Conservation (phyloP, 73 alveolate genomes). For the Effrenium voratum region DNA sequence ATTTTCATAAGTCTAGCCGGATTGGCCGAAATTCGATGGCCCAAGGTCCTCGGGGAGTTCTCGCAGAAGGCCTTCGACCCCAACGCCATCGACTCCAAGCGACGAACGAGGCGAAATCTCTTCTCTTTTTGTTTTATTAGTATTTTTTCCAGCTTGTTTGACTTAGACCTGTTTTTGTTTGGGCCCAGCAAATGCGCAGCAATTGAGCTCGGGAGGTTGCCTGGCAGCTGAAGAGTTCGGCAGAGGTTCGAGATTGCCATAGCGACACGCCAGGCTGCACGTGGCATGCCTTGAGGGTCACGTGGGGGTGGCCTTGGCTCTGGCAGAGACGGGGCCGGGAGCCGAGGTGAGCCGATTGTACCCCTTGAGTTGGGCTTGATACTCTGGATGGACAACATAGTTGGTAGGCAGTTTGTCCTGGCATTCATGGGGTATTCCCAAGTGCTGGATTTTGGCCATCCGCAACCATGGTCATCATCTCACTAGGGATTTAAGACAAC, state of each 20-base stretch:
- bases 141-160: neutral
- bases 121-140: neutral
- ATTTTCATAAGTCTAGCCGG: too few species aligned
- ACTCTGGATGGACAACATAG: too few species aligned
- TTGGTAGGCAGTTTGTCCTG: too few species aligned
- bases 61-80: slow-evolving; percentile 94
- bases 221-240: neutral
- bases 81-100: slow-evolving; percentile 71
- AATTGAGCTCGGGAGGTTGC: too few species aligned
- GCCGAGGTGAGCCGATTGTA: neutral
- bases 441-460: too few species aligned
- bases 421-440: too few species aligned
- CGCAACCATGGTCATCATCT: too few species aligned
- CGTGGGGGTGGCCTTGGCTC: slow-evolving; percentile 95
- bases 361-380: neutral
- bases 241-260: neutral
- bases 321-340: slow-evolving; percentile 85
- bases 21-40: too few species aligned
- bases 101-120: slow-evolving; percentile 74
- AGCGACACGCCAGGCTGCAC: slow-evolving; percentile 52
- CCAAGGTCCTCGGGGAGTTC: slow-evolving; percentile 94
- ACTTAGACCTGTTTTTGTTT: neutral
- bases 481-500: too few species aligned
- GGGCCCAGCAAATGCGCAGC: neutral
- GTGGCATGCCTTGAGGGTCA: slow-evolving; percentile 95